Conservation (phyloP, 257 asterid species). For the Nicotiana tomentosiformis region DNA sequence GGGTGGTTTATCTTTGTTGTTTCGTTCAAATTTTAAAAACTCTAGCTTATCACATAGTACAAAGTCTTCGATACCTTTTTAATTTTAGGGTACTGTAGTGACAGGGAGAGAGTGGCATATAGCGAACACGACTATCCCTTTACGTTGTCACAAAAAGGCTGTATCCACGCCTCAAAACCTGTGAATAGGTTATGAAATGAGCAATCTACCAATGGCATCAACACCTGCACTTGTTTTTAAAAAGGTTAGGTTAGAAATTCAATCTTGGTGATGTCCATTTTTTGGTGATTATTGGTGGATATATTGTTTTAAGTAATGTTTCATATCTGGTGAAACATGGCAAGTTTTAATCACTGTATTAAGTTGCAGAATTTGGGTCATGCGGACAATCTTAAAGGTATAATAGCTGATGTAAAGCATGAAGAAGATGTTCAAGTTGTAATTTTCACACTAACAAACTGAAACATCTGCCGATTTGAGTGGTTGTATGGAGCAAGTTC, state of each 20-base stretch:
- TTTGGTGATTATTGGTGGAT: not conserved
- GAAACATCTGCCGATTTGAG: not conserved
- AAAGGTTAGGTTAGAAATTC: not conserved
- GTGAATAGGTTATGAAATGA: not conserved
- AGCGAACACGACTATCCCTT: not conserved
- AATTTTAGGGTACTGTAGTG: not conserved
- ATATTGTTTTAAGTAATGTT: not conserved
- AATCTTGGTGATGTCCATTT: not conserved
- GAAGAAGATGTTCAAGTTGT: not conserved
- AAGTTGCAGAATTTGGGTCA: not conserved
- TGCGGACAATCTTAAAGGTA: not conserved
- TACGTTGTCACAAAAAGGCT: not conserved
- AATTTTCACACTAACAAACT: not conserved
- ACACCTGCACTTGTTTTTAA: not conserved
- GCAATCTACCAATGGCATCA: not conserved
- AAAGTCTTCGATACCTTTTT: not conserved
- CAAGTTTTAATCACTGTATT: not conserved
- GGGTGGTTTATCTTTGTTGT: not conserved
- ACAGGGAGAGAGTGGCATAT: not conserved
- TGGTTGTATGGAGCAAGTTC: not conserved
- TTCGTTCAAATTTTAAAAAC: not conserved
- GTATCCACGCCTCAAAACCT: not conserved
- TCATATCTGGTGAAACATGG: not conserved
- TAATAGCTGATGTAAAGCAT: not conserved
- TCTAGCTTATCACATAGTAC: not conserved